These are phyloP conservation scores for Citrullus amarus DNA, from an alignment of 306 rosid genomes.

Conservation along the genomic window DNA sequence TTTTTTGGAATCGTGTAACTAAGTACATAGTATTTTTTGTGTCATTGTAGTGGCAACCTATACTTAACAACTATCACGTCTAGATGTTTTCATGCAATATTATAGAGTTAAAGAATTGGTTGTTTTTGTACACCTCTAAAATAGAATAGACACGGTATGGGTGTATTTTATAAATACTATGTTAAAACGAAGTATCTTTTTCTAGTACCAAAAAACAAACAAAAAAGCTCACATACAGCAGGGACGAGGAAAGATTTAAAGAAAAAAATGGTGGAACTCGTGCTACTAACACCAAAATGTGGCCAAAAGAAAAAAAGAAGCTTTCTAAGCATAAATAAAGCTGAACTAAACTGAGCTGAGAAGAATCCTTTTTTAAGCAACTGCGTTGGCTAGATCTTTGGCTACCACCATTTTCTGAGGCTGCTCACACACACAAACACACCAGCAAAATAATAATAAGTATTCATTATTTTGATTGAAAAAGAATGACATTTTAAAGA, in stretches of 20 bases:
- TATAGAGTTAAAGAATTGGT: too few species aligned
- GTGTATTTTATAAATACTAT: not conserved
- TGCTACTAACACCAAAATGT: not conserved
- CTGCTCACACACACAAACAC: slow-evolving; percentile 16
- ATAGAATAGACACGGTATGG: not conserved
- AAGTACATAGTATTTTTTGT: too few species aligned
- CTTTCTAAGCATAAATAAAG: not conserved
- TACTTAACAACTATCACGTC: too few species aligned
- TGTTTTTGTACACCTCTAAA: not conserved
- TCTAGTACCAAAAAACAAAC: not conserved
- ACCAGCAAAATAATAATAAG: not conserved
- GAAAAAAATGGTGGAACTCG: not conserved
- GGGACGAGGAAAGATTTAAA: not conserved
- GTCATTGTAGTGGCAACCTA: too few species aligned
- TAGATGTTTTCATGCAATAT: too few species aligned
- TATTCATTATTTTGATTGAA: not conserved
- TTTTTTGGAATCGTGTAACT: too few species aligned
- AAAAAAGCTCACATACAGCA: not conserved
- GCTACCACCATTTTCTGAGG: slow-evolving; percentile 43
- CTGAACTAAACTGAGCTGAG: not conserved
- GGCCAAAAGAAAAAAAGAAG: not conserved
- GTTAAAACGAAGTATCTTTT: not conserved
- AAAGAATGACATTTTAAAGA: not conserved
- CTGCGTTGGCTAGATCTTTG: slow-evolving; percentile 25
- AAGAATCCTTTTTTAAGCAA: not conserved